Evolutionary conservation across 208 protist genomes (phyloP).

Genomic region (Leishmania aethiopica): DNA sequence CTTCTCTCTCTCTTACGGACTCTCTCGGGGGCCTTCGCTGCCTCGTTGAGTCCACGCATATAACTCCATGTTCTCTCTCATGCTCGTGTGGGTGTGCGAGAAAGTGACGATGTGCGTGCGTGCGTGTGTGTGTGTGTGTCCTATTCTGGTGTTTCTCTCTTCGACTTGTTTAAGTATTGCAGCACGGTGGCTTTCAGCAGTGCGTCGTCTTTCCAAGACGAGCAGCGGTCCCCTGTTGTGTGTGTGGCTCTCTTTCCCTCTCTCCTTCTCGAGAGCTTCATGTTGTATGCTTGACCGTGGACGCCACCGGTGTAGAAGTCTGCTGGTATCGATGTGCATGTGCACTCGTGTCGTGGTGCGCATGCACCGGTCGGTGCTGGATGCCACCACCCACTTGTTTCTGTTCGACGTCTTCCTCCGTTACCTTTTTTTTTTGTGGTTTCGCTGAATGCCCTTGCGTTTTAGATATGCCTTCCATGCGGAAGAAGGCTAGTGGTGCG

Average conservation of each 20-base stretch:
- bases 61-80: slow-evolving; percentile 22
- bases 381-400: not conserved
- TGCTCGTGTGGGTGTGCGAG: not conserved
- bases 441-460: not conserved
- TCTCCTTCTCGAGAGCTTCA: too few species aligned
- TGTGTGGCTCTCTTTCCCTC: too few species aligned
- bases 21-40: not conserved
- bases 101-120: not conserved
- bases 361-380: not conserved
- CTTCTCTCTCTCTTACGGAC: too few species aligned
- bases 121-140: not conserved
- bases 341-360: not conserved
- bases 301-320: not conserved
- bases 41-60: not conserved
- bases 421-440: not conserved
- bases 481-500: not conserved
- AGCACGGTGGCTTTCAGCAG: not conserved
- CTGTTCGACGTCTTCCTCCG: not conserved
- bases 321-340: too few species aligned
- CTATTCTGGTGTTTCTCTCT: not conserved
- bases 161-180: not conserved
- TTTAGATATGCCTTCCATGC: not conserved
- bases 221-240: not conserved
- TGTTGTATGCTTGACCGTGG: not conserved
- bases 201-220: not conserved